Percentiles rank a stretch among this genome's conserved stretches.
Conservation (phyloP, 2,329 filamentous ascomycete species). For the Trichoderma breve region DNA sequence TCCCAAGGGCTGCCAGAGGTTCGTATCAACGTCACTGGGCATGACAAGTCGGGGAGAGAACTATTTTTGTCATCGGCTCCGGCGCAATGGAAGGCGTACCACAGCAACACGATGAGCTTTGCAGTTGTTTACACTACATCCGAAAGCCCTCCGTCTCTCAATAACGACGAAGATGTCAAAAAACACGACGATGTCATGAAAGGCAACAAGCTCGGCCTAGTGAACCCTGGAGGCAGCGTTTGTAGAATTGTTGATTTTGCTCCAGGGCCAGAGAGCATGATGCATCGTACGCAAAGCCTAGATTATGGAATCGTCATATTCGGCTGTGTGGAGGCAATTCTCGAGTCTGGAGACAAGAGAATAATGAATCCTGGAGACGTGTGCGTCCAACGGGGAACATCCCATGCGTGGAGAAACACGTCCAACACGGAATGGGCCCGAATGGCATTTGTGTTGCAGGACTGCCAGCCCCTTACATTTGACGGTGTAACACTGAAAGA, state of each 20-base stretch:
- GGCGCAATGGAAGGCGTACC: too few relatives aligned
- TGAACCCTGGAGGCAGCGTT: constrained; percentile 40
- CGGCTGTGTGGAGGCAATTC: too few relatives aligned
- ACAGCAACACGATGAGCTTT: too few relatives aligned
- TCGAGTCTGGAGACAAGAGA: constrained; percentile 39
- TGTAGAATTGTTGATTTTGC: constrained; percentile 49
- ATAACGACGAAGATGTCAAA: too few relatives aligned
- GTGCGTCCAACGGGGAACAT: constrained; percentile 55
- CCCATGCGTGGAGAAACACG: constrained; percentile 53
- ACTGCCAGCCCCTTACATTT: constrained; percentile 25
- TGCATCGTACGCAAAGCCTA: constrained; percentile 54
- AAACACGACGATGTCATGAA: constrained; percentile 17
- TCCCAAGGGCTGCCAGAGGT: too few relatives aligned
- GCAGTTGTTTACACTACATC: too few relatives aligned
- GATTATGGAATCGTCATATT: constrained; percentile 50
- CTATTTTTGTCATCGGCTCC: too few relatives aligned
- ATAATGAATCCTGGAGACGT: constrained; percentile 51
- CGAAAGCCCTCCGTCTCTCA: too few relatives aligned
- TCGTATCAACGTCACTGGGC: too few relatives aligned
- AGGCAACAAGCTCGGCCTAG: constrained; percentile 32
- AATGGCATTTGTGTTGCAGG: constrained; percentile 45
- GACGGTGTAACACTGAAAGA: not conserved
- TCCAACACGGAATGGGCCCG: constrained; percentile 47
- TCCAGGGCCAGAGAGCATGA: constrained; percentile 37
- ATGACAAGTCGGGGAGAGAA: too few relatives aligned